Evolutionary conservation across 208 protist species (phyloP).

Genomic region (Leishmania guyanensis): DNA sequence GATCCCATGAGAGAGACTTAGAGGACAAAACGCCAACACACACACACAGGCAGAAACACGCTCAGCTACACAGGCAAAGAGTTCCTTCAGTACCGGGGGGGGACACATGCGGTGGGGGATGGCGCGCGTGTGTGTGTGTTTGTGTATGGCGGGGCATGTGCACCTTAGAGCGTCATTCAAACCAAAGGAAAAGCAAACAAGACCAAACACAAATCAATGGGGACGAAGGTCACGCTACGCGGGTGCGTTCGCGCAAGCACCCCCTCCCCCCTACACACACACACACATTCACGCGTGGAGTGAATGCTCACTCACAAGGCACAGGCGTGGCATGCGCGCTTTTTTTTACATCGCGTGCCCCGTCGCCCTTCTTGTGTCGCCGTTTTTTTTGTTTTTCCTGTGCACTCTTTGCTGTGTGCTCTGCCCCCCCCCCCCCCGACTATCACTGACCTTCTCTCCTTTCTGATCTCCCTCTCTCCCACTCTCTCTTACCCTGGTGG

Average conservation of each 20-base stretch:
- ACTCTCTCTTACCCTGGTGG: not conserved
- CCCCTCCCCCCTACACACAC: too few relatives aligned
- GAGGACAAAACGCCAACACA: not conserved
- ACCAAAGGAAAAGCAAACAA: not conserved
- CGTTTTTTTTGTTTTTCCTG: not conserved
- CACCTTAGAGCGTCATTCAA: too few relatives aligned
- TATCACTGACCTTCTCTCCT: not conserved
- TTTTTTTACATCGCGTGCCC: not conserved
- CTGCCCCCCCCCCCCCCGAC: not conserved
- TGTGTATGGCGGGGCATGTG: not conserved
- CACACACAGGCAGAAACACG: not conserved
- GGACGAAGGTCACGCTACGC: not conserved
- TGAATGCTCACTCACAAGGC: not conserved
- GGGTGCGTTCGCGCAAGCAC: not conserved
- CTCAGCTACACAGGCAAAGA: too few relatives aligned
- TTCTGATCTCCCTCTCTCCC: not conserved
- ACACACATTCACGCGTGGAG: too few relatives aligned
- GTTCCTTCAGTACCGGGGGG: not conserved
- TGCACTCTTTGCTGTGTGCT: not conserved
- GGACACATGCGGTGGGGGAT: not conserved
- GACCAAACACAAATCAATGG: not conserved
- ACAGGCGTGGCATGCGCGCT: not conserved
- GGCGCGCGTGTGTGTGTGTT: not conserved
- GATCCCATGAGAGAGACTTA: not conserved
- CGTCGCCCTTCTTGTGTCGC: not conserved